These are phyloP conservation scores for Aphanoascus verrucosus DNA, from an alignment of 2,329 filamentous ascomycete species.

Conservation along the genomic window DNA sequence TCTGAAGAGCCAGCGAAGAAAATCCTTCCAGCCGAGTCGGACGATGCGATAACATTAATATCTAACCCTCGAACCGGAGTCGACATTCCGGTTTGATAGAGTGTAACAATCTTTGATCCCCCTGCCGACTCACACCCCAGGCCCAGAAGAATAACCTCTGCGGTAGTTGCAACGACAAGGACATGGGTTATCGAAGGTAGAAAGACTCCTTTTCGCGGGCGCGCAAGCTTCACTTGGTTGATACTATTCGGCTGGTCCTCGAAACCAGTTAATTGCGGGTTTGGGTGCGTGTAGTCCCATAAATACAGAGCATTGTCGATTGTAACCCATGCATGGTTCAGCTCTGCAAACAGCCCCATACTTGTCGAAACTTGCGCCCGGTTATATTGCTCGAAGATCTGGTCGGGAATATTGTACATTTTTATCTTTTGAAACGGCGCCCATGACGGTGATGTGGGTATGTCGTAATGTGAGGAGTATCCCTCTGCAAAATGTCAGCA, in stretches of 20 bases:
- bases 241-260: constrained; percentile 84
- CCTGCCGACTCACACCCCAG: constrained; percentile 56
- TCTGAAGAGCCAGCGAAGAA: constrained; percentile 77
- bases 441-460: constrained; percentile 59
- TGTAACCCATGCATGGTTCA: constrained; percentile 90
- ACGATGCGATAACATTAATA: constrained; percentile 68
- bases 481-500: constrained; percentile 50
- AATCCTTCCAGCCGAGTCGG: constrained; percentile 68
- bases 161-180: constrained; percentile 75
- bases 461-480: constrained; percentile 82
- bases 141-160: constrained; percentile 78
- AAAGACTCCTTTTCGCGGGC: constrained; percentile 79
- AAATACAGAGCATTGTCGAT: constrained; percentile 94
- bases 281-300: constrained; percentile 94
- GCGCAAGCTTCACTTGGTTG: constrained; percentile 77
- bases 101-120: constrained; percentile 60
- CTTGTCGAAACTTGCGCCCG: constrained; percentile 73
- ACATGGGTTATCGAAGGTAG: constrained; percentile 75
- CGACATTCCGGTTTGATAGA: constrained; percentile 84
- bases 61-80: constrained; percentile 65
- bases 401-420: constrained; percentile 81
- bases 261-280: constrained; percentile 81
- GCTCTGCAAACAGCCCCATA: constrained; percentile 89
- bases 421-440: constrained; percentile 80
- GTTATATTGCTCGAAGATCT: constrained; percentile 88